phyloP scores from a whole-genome alignment of 2,329 filamentous ascomycete species.

The Plenodomus tracheiphilus region DNA sequence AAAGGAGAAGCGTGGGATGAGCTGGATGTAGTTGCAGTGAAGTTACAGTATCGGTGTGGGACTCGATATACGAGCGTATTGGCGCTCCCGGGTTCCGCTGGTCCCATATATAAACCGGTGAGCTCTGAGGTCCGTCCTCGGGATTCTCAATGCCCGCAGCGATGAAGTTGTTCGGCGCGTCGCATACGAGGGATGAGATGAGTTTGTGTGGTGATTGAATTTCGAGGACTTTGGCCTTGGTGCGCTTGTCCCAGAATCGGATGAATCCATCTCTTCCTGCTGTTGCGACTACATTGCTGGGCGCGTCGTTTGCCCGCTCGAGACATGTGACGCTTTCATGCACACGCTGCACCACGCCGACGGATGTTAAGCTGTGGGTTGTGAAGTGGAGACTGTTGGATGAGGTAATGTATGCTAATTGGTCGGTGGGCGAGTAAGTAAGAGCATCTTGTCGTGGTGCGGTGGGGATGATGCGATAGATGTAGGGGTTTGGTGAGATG shows the following conservation, averaged over 20 bases:
- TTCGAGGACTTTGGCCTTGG: conserved; percentile 50
- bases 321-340: conserved; percentile 69
- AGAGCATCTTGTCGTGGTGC: conserved; percentile 35
- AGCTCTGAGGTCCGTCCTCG: conserved; percentile 52
- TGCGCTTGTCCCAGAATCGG: conserved; percentile 67
- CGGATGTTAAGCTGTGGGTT: conserved; percentile 57
- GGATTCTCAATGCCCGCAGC: conserved; percentile 73
- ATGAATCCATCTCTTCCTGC: conserved; percentile 73
- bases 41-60: conserved; percentile 63
- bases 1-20: conserved; percentile 66
- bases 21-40: conserved; percentile 65
- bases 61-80: conserved; percentile 48
- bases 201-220: conserved; percentile 50
- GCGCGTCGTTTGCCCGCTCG: conserved; percentile 56
- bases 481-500: conserved; percentile 42
- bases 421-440: conserved; percentile 33
- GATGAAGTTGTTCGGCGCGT: conserved; percentile 60
- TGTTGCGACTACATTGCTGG: conserved; percentile 63
- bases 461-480: conserved; percentile 44
- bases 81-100: conserved; percentile 45
- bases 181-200: conserved; percentile 68
- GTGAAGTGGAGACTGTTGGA: conserved; percentile 71
- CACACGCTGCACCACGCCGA: conserved; percentile 54
- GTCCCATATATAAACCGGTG: conserved; percentile 48
- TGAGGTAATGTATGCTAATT: conserved; percentile 67